Evolutionary conservation across 768 basidiomycete species (phyloP), one percentile per base, ranked within the genome.

Genomic region (Suillus bovinus): DNA sequence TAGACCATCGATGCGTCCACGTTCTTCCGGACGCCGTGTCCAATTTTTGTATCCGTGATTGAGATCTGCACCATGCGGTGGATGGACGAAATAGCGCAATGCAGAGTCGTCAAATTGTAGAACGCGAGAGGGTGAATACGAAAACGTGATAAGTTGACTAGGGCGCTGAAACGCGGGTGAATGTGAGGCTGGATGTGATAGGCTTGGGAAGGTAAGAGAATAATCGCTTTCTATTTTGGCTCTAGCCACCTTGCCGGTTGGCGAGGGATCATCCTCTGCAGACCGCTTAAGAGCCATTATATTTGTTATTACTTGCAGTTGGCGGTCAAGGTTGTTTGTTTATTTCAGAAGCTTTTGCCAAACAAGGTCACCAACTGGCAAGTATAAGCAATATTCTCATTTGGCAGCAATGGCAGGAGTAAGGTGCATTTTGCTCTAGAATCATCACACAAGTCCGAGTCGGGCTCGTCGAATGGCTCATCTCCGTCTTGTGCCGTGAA

Each of bases 31-130:
- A 42, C 84, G 80, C 61, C 82, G 83, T 13, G 83, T 78, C 89
- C 93, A 94, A 13, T 81, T 79, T 13, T 91, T 86, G 72, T 90
- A 94, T 1, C 89, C 90, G 73, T 86, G 82, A 1, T 79, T 76
- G 2, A 95, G 81, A 65, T 90, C 82, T 0, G 89, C 90, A 8
- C 81, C 78, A 7, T 66, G 73, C 4, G 91, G 93, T 11, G 91
- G 91, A 53, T 84, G 79, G 50, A 86, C 79, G 66, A 84, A 91
- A 71, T 90, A 93, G 55, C 86, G 82, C 77, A 93, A 67, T 0
- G 90, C 86, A 20, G 86, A 82, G 70, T 94, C 80, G 22, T 80
- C 81, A 72, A 91, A 92, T 62, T 84, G 80, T 31, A 89, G 82
- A 16, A 74, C 76, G 57, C 83, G 85, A 9, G 73, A 73, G 16